A percentile compares a stretch with the other conserved stretches of the same genome.
These are phyloP conservation scores for Phytopythium kandeliae DNA, from an alignment of 352 stramenopile species.

Conservation along the genomic window DNA sequence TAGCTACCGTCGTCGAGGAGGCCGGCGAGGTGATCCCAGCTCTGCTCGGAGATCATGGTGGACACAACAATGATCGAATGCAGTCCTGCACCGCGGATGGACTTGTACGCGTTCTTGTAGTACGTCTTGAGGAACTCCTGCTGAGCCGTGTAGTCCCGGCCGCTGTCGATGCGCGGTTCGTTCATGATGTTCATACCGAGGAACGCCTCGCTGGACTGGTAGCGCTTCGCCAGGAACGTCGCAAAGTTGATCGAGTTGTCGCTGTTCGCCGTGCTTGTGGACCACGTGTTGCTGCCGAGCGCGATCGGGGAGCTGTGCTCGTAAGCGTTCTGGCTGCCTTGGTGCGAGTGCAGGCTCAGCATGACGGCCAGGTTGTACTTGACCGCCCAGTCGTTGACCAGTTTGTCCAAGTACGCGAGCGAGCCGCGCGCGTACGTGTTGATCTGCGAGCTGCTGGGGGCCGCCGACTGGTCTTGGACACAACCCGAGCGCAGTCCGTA, in stretches of 20 bases:
- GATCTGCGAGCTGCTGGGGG: neutral
- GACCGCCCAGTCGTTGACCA: conserved; percentile 29
- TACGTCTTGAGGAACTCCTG: too few relatives aligned
- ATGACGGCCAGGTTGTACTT: conserved; percentile 53
- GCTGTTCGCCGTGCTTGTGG: conserved; percentile 14
- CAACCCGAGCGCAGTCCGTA: neutral
- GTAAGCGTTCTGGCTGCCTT: conserved; percentile 51
- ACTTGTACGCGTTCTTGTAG: conserved; percentile 31
- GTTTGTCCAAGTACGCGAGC: conserved; percentile 46
- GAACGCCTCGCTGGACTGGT: conserved; percentile 38
- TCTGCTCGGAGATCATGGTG: conserved; percentile 37
- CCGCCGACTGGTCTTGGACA: neutral
- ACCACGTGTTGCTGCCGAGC: conserved; percentile 15
- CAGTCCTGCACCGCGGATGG: too few relatives aligned
- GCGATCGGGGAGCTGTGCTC: conserved; percentile 34
- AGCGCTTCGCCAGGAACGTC: conserved; percentile 31
- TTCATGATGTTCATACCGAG: conserved; percentile 53
- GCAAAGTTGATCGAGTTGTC: conserved; percentile 34
- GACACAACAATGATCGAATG: conserved; percentile 32
- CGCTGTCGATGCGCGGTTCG: conserved; percentile 25
- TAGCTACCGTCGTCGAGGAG: conserved; percentile 13
- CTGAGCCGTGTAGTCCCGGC: conserved; percentile 11
- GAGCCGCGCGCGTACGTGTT: conserved; percentile 7
- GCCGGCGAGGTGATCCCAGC: conserved; percentile 6
- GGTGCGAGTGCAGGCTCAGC: conserved; percentile 45